Conservation (phyloP, 805 yeast genomes). For the Yamadazyma laniorum region DNA sequence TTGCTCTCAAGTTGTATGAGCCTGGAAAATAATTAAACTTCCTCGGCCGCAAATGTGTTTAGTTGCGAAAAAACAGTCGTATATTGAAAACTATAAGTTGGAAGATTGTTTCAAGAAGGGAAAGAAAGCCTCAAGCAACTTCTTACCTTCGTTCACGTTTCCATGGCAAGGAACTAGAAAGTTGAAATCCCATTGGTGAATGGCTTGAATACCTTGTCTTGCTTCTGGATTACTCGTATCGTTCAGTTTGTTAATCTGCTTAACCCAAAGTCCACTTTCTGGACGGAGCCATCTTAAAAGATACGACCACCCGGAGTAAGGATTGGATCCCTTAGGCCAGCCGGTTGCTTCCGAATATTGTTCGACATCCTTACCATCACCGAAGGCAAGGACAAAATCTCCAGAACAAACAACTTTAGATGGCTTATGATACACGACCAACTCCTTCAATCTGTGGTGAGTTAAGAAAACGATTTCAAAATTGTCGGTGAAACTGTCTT, state of each 20-base stretch:
- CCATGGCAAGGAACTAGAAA: slow-evolving; percentile 60
- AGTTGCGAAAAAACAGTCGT: no score
- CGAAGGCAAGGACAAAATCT: slow-evolving; percentile 60
- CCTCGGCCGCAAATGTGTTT: no score
- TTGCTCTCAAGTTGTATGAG: neutral
- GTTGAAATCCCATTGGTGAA: slow-evolving; percentile 44
- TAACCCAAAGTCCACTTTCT: slow-evolving; percentile 3
- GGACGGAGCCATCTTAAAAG: slow-evolving; percentile 42
- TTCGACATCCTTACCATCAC: slow-evolving; percentile 33
- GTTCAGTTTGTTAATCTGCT: slow-evolving; percentile 5
- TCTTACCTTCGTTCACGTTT: slow-evolving; percentile 42
- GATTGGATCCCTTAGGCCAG: slow-evolving; percentile 38
- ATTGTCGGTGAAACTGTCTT: slow-evolving; percentile 35
- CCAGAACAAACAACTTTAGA: slow-evolving; percentile 54
- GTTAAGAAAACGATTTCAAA: slow-evolving; percentile 59
- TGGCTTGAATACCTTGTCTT: slow-evolving; percentile 23
- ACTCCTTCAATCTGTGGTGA: slow-evolving; percentile 55
- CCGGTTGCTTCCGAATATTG: slow-evolving; percentile 47
- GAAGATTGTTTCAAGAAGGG: slow-evolving; percentile 9
- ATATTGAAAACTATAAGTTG: no score
- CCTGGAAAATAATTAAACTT: neutral
- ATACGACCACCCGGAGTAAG: slow-evolving; percentile 45
- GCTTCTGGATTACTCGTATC: slow-evolving; percentile 5
- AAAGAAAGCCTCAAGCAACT: slow-evolving; percentile 18
- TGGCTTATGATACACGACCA: slow-evolving; percentile 47